Conservation (phyloP, 129 eudicot species). For the Silybum marianum region DNA sequence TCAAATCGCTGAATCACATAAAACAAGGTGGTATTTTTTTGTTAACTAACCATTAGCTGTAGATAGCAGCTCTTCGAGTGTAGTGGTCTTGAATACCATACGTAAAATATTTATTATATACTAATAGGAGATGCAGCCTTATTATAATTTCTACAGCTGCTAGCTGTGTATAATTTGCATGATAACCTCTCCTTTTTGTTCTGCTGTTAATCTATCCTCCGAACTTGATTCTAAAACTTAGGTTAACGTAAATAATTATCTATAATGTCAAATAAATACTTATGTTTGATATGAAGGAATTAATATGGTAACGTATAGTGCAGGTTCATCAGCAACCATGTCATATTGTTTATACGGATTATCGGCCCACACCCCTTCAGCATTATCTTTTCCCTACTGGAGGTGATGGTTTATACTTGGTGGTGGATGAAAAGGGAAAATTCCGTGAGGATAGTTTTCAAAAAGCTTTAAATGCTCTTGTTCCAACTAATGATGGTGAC, state of each 20-base stretch:
- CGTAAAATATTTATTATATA: background rate
- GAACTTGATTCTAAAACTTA: no score
- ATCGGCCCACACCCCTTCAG: conserved; percentile 98
- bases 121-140: background rate
- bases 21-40: background rate
- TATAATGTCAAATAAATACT: background rate
- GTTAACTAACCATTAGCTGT: background rate
- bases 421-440: conserved; percentile 93
- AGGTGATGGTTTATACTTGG: conserved; percentile 93
- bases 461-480: conserved; percentile 88
- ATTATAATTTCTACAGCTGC: background rate
- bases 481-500: conserved; percentile 60
- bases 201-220: background rate
- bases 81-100: background rate
- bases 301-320: conserved; percentile 36
- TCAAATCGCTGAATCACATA: background rate
- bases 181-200: background rate
- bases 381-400: conserved; percentile 95
- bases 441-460: conserved; percentile 99
- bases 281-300: conserved; percentile 1
- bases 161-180: background rate
- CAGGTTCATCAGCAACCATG: conserved; percentile 99
- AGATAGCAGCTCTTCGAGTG: background rate
- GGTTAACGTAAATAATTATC: no score
- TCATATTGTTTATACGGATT: conserved; percentile 98